Conservation (phyloP, 371 early-diverging fungal species). For the Saksenaea oblongispora region DNA sequence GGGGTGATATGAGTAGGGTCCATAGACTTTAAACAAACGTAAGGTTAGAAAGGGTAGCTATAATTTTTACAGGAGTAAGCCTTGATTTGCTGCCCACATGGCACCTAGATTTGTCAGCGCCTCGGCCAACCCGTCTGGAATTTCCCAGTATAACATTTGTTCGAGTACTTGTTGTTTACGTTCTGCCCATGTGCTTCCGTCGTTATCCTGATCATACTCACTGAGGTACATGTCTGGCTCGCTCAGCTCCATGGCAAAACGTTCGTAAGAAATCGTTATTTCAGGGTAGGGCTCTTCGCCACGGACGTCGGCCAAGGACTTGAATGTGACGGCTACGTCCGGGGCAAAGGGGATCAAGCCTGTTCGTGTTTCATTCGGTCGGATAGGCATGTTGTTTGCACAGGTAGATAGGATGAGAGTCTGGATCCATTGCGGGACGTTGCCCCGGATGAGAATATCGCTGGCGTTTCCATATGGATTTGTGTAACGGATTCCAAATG, state of each 20-base stretch:
- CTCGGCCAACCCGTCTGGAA: conserved; percentile 34
- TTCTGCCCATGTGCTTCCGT: conserved; percentile 12
- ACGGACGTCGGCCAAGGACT: conserved; percentile 11
- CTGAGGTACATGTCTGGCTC: conserved; percentile 25
- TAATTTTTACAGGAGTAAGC: conserved; percentile 9
- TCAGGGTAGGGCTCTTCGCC: conserved; percentile 21
- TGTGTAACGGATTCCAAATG: conserved; percentile 47
- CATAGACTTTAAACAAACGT: background rate
- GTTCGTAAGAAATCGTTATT: conserved; percentile 35
- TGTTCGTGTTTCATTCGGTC: conserved; percentile 26
- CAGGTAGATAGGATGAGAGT: conserved; percentile 37
- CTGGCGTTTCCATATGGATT: conserved; percentile 33
- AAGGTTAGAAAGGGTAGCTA: background rate
- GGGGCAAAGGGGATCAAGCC: conserved; percentile 48
- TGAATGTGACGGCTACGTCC: conserved; percentile 35
- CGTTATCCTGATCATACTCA: conserved; percentile 1
- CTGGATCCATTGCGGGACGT: conserved; percentile 45
- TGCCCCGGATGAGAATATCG: conserved; percentile 45
- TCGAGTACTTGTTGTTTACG: conserved; percentile 25
- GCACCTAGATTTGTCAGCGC: conserved; percentile 24
- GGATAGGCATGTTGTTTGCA: conserved; percentile 25
- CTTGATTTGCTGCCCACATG: conserved; percentile 40
- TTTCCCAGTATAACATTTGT: conserved; percentile 37
- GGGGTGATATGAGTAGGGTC: background rate
- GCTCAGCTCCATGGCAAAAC: conserved; percentile 36